Percentiles rank a stretch among this genome's conserved stretches.
phyloP scores from a whole-genome alignment of 805 yeast genomes.

The Hanseniaspora lindneri region DNA sequence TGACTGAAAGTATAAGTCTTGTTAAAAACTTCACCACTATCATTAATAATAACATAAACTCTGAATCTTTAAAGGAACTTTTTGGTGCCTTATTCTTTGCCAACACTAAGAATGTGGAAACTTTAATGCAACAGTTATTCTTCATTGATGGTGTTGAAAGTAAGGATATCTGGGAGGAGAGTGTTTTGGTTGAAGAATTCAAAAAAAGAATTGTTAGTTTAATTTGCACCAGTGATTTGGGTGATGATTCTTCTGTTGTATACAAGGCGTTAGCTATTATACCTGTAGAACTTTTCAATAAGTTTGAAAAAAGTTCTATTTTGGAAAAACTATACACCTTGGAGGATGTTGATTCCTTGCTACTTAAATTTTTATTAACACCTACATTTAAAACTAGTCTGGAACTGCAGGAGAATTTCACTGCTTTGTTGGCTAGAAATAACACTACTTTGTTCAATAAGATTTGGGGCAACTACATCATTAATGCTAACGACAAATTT shows the following conservation, averaged over 20 bases:
- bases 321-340: not conserved
- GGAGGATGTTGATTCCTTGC: not conserved
- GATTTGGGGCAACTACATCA: constrained; percentile 10
- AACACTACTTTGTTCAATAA: not conserved
- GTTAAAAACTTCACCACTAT: not conserved
- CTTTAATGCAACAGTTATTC: not conserved
- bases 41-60: constrained; percentile 3
- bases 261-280: not conserved
- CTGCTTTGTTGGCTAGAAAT: not conserved
- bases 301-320: not conserved
- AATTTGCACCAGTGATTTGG: not conserved
- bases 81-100: not conserved
- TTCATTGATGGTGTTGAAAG: not conserved
- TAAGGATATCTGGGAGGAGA: constrained; percentile 11
- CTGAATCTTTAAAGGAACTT: not conserved
- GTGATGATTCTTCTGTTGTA: not conserved
- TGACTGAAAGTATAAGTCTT: not conserved
- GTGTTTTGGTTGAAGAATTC: not conserved
- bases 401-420: constrained; percentile 9
- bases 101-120: not conserved
- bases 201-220: not conserved
- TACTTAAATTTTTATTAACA: constrained; percentile 1
- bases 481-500: constrained; percentile 1
- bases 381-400: constrained; percentile 9
- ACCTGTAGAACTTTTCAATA: constrained; percentile 5